Evolutionary conservation across 768 basidiomycete genomes (phyloP), one percentile per base, ranked within the genome.

Genomic region (Agaricus subrufescens): DNA sequence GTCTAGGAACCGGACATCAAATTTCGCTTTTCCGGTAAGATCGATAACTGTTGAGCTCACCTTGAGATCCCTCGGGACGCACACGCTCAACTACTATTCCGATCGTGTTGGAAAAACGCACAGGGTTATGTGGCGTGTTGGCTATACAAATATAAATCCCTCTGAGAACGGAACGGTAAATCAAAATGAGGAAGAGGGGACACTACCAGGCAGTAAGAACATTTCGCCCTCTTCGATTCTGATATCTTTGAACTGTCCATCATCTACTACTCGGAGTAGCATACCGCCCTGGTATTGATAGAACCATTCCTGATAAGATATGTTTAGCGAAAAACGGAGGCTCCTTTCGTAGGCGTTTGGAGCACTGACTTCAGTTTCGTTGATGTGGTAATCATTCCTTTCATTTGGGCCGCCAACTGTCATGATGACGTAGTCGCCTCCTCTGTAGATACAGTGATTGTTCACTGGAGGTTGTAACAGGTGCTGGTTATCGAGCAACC

Each of bases 71-170:
- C n/a, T 77, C 74, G 0, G 94, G 94, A 31, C 96, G 77, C 26
- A 87, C 83, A 14, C 92, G 83, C 69, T 99, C 96, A 31, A 96
- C 75, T 23, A 98, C 96, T 15, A 98, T 76, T 1, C 96, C 96
- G 49, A 97, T 85, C 0, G 96, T 98, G 69, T 98, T 76, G 1
- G 85, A 85, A 63, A 87, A 96, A 19, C 96, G 83, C 29, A 95
- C 88, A 5, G 96, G 96, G 64, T 96, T 97, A 71, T 99, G 96
- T 0, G 96, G 96, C 0, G 92, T 97, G 67, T 98, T 97, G 0
- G 86, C 96, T 96, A 31, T 19, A 26, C 26, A n/a, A 6, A 4
- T 15, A 19, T 40, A 4, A 50, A 10, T 25, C 37, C 10, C 57
- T 42, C 43, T 19, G 50, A 27, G 40, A 7, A 6, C 29, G 3